A percentile compares a stretch with the other conserved stretches of the same genome.
Evolutionary conservation across 2,329 filamentous ascomycete species (phyloP).

Genomic region (Fusarium nanum): DNA sequence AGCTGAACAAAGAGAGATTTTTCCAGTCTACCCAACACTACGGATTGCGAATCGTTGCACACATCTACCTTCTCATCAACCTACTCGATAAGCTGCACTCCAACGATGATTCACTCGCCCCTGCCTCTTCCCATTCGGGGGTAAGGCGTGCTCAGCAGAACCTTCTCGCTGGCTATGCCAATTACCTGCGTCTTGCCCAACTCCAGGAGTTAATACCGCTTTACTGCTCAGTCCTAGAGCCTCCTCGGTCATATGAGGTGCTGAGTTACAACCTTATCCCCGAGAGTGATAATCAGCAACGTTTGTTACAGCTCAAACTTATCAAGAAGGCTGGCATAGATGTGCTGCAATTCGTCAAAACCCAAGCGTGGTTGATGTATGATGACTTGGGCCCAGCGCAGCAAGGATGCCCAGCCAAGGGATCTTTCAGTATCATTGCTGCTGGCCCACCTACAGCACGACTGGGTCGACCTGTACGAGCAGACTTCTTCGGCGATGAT

Average conservation of each 20-base stretch:
- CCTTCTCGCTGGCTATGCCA: constrained; percentile 84
- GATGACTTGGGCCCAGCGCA: constrained; percentile 56
- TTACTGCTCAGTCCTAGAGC: constrained; percentile 83
- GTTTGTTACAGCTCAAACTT: constrained; percentile 75
- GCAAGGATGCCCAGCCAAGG: constrained; percentile 54
- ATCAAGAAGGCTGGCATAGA: constrained; percentile 82
- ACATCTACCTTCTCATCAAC: constrained; percentile 73
- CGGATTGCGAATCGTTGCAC: constrained; percentile 74
- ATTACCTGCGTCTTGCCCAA: constrained; percentile 76
- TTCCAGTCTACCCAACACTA: constrained; percentile 69
- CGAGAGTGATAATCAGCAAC: constrained; percentile 72
- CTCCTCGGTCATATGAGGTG: constrained; percentile 73
- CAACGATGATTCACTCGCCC: constrained; percentile 27
- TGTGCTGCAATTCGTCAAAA: constrained; percentile 76
- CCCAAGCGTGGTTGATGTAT: constrained; percentile 68
- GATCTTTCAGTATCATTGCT: constrained; percentile 64
- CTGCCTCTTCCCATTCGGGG: constrained; percentile 30
- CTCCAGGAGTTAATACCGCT: constrained; percentile 85
- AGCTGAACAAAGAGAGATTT: constrained; percentile 59
- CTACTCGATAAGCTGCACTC: constrained; percentile 69
- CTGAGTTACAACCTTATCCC: constrained; percentile 82
- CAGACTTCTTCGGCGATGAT: constrained; percentile 76
- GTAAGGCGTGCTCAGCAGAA: constrained; percentile 71
- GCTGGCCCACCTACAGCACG: constrained; percentile 49
- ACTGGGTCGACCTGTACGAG: constrained; percentile 72